Percentiles rank a stretch among this genome's conserved stretches.
phyloP scores from a whole-genome alignment of 176 grass and related monocot species.

The Eleusine indica region DNA sequence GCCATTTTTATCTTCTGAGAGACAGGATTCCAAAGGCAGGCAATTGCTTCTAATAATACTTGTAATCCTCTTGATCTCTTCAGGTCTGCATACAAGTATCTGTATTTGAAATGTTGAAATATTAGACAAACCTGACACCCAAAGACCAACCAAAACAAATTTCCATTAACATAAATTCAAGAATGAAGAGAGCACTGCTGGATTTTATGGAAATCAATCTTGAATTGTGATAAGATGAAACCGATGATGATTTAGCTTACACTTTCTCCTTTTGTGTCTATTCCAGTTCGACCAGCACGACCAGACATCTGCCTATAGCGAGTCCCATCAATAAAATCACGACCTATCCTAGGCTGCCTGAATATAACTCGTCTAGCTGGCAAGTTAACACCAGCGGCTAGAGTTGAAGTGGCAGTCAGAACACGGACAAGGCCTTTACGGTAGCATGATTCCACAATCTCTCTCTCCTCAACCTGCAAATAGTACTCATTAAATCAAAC shows the following conservation, averaged over 20 bases:
- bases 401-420: conserved; percentile 95
- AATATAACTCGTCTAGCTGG: conserved; percentile 97
- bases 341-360: conserved; percentile 84
- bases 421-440: conserved; percentile 88
- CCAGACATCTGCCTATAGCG: conserved; percentile 98
- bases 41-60: conserved; percentile 77
- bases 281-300: conserved; percentile 96
- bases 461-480: conserved; percentile 92
- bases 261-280: conserved; percentile 98
- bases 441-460: conserved; percentile 95
- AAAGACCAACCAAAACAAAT: background rate
- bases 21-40: conserved; percentile 81
- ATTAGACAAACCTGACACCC: conserved; percentile 1
- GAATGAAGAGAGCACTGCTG: conserved; percentile 21
- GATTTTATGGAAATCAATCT: conserved; percentile 13
- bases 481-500: conserved; percentile 23
- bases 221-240: conserved; percentile 3
- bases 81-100: conserved; percentile 94
- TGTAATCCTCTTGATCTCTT: conserved; percentile 81
- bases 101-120: conserved; percentile 49
- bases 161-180: conserved; percentile 5
- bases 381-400: conserved; percentile 98
- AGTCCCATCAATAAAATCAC: conserved; percentile 97
- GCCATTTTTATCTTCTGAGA: conserved; percentile 98
- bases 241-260: conserved; percentile 55